phyloP scores from a whole-genome alignment of 1,284 basidiomycete genomes.

The Rhodotorula glutinis region DNA sequence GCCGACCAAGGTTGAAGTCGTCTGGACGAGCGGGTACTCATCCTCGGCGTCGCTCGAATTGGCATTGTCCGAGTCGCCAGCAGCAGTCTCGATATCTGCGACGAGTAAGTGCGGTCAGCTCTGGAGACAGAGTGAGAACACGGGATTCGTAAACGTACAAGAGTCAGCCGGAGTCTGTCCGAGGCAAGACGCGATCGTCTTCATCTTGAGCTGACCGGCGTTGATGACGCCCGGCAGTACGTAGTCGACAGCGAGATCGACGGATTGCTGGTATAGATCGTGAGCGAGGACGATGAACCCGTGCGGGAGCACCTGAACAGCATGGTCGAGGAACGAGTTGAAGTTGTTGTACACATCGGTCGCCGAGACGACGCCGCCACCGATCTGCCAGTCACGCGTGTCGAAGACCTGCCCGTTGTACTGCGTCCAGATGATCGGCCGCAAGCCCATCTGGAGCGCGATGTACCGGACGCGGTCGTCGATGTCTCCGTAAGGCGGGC shows the following conservation, averaged over 20 bases:
- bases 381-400: constrained; percentile 43
- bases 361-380: constrained; percentile 58
- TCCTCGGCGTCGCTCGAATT: background rate
- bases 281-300: constrained; percentile 57
- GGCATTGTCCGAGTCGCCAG: constrained; percentile 6
- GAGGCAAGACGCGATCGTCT: constrained; percentile 64
- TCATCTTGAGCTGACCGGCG: constrained; percentile 59
- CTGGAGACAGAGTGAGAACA: rapidly evolving
- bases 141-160: constrained; percentile 43
- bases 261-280: constrained; percentile 55
- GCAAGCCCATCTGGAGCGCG: constrained; percentile 69
- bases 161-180: constrained; percentile 59
- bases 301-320: constrained; percentile 6
- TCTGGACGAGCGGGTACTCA: constrained; percentile 11
- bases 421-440: constrained; percentile 75
- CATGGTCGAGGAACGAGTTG: constrained; percentile 23
- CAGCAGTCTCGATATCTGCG: constrained; percentile 34
- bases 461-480: constrained; percentile 89
- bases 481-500: constrained; percentile 49
- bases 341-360: constrained; percentile 33
- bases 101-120: background rate
- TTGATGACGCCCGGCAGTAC: constrained; percentile 62
- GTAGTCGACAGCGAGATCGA: constrained; percentile 83
- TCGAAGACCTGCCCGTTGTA: constrained; percentile 49
- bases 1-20: constrained; percentile 23